A percentile compares a stretch with the other conserved stretches of the same genome.
Evolutionary conservation across 306 rosid genomes (phyloP).

Genomic region (Senna tora): DNA sequence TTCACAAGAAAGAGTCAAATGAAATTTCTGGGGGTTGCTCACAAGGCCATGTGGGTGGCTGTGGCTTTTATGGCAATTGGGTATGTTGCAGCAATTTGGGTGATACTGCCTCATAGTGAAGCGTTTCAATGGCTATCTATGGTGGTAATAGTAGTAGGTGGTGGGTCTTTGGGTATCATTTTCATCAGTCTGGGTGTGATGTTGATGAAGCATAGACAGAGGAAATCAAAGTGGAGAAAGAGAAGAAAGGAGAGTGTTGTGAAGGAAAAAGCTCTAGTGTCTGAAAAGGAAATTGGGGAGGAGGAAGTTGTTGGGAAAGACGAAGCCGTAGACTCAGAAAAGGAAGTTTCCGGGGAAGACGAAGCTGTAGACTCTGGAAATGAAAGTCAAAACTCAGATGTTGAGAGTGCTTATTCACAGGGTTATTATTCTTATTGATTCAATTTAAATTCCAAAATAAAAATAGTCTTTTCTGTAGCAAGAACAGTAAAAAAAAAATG

Average conservation of each 20-base stretch:
- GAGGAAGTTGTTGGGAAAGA: too few species aligned
- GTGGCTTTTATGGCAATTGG: constrained; percentile 68
- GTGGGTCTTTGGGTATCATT: constrained; percentile 55
- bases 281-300: constrained; percentile 47
- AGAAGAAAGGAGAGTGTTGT: constrained; percentile 9
- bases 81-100: constrained; percentile 70
- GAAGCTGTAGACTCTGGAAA: constrained; percentile 39
- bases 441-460: too few species aligned
- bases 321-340: constrained; percentile 39
- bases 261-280: constrained; percentile 32
- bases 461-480: too few species aligned
- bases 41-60: constrained; percentile 71
- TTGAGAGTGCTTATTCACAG: constrained; percentile 52
- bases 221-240: constrained; percentile 67
- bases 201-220: constrained; percentile 57
- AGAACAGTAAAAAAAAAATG: too few species aligned
- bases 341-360: too few species aligned
- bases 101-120: constrained; percentile 48
- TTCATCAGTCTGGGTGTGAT: constrained; percentile 55
- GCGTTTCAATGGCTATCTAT: constrained; percentile 43
- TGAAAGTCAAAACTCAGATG: constrained; percentile 67
- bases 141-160: constrained; percentile 46
- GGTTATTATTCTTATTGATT: constrained; percentile 59
- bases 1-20: constrained; percentile 51
- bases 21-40: constrained; percentile 53